Percentiles rank a stretch among this genome's conserved stretches.
Evolutionary conservation across 805 yeast genomes (phyloP).

Genomic region (Peterozyma xylosa): DNA sequence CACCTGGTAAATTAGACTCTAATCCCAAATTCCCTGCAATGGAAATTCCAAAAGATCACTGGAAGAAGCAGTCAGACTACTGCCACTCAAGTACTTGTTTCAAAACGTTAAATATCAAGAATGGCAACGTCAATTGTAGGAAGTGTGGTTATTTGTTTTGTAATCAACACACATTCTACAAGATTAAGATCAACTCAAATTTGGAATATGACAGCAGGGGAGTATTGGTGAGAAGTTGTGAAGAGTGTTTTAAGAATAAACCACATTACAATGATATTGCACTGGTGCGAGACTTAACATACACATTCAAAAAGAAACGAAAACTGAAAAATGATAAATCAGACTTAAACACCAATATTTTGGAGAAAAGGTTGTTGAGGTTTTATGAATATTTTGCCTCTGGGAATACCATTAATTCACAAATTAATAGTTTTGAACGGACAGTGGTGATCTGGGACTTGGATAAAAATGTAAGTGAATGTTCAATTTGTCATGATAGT

Average conservation of each 20-base stretch:
- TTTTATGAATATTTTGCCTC: slow-evolving; percentile 16
- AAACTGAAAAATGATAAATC: slow-evolving; percentile 34
- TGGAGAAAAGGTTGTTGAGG: slow-evolving; percentile 54
- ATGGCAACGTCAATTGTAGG: slow-evolving; percentile 63
- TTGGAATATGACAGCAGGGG: slow-evolving; percentile 49
- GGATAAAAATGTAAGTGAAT: slow-evolving; percentile 36
- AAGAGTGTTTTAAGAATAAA: slow-evolving; percentile 44
- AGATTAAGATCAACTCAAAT: slow-evolving; percentile 39
- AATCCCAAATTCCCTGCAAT: neutral
- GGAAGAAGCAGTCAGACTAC: slow-evolving; percentile 41
- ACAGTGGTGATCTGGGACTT: slow-evolving; percentile 61
- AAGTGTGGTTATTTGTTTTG: slow-evolving; percentile 73
- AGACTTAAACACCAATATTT: slow-evolving; percentile 44
- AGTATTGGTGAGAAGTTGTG: slow-evolving; percentile 67
- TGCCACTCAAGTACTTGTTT: slow-evolving; percentile 37
- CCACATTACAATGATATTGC: slow-evolving; percentile 49
- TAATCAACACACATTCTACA: slow-evolving; percentile 49
- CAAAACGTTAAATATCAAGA: slow-evolving; percentile 36
- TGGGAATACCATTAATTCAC: slow-evolving; percentile 6
- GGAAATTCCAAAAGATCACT: slow-evolving; percentile 37
- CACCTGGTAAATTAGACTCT: neutral
- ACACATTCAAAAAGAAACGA: slow-evolving; percentile 33
- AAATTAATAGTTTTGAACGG: slow-evolving; percentile 31
- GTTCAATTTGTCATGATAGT: slow-evolving; percentile 53
- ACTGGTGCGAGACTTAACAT: slow-evolving; percentile 34